Evolutionary conservation across 306 rosid species (phyloP).

Genomic region (Fagus sylvatica): DNA sequence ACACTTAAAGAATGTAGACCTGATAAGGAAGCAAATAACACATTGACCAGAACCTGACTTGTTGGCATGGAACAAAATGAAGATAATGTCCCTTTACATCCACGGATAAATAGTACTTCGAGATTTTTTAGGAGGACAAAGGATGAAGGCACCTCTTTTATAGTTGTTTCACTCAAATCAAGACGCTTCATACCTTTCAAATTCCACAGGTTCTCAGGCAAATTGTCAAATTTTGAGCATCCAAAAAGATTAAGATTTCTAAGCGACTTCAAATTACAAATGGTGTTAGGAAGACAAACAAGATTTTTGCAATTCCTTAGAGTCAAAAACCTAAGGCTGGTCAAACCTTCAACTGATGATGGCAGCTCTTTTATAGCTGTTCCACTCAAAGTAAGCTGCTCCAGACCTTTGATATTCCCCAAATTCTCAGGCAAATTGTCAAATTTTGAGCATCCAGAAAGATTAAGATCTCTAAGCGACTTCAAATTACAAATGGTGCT

Average conservation of each 20-base stretch:
- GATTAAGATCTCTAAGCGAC: too few species aligned
- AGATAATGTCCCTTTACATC: neutral
- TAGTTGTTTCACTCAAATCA: neutral
- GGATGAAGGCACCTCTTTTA: conserved; percentile 9
- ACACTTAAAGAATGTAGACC: fast-evolving
- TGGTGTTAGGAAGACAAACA: neutral
- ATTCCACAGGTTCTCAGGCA: neutral
- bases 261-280: neutral
- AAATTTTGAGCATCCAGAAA: too few species aligned
- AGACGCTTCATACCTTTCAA: neutral
- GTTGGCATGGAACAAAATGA: fast-evolving
- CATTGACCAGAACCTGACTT: too few species aligned
- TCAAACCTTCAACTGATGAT: too few species aligned
- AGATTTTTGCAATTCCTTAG: neutral
- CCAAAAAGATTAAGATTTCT: neutral
- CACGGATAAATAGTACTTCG: neutral
- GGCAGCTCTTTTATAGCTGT: too few species aligned
- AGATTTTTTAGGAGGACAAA: neutral
- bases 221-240: neutral
- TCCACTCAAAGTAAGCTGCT: too few species aligned
- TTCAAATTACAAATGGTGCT: too few species aligned
- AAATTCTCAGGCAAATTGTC: too few species aligned
- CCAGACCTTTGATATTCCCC: too few species aligned
- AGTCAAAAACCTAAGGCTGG: too few species aligned
- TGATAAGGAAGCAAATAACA: neutral